A percentile compares a stretch with the other conserved stretches of the same genome.
These are phyloP conservation scores for Citropsis articulata DNA, from an alignment of 345 rosid genomes.

Conservation along the genomic window DNA sequence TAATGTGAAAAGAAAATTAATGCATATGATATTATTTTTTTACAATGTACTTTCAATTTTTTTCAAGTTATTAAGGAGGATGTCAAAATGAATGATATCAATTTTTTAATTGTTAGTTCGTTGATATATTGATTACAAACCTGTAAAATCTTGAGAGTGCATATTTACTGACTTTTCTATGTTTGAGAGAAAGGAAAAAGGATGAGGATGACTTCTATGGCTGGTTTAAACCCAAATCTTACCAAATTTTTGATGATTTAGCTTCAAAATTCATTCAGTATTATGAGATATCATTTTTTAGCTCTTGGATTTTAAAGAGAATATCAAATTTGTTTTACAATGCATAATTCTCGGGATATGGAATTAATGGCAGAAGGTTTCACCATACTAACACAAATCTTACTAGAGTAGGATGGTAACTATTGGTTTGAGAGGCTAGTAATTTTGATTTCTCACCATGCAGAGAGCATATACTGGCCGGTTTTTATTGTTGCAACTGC, in stretches of 20 bases:
- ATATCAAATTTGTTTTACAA: not conserved
- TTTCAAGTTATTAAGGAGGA: not conserved
- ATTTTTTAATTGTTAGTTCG: not conserved
- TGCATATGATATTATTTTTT: not conserved
- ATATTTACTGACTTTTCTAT: too few species aligned
- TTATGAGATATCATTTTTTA: not conserved
- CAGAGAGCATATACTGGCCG: conserved; percentile 73
- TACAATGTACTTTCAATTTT: not conserved
- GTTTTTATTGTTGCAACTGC: conserved; percentile 64
- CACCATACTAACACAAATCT: too few species aligned
- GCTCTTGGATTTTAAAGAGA: not conserved
- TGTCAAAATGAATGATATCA: not conserved
- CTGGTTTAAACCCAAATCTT: not conserved
- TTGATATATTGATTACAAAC: not conserved
- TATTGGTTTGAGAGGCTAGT: not conserved
- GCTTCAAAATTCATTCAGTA: not conserved
- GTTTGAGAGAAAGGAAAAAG: too few species aligned
- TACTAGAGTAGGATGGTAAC: not conserved
- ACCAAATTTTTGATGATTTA: not conserved
- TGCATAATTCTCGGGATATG: not conserved
- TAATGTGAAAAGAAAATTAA: not conserved
- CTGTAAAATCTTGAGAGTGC: not conserved
- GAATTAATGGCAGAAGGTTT: not conserved
- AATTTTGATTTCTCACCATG: conserved; percentile 7
- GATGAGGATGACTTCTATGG: not conserved